phyloP scores from a whole-genome alignment of 495 filamentous ascomycete genomes.

The Annulohypoxylon bovei region DNA sequence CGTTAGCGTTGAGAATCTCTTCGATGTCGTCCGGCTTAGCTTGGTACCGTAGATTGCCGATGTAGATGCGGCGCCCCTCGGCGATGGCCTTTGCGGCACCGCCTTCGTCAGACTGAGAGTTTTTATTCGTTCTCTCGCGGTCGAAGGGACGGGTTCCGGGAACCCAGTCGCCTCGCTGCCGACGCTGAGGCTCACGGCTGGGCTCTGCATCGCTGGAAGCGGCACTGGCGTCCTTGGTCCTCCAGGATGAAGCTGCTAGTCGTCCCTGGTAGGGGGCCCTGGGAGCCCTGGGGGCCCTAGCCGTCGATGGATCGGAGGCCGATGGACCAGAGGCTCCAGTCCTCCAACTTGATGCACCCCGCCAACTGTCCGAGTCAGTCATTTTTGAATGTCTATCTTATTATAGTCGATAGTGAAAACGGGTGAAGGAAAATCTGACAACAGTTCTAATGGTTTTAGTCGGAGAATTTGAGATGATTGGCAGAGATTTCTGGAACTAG shows the following conservation, averaged over 20 bases:
- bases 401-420: background rate
- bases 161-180: background rate
- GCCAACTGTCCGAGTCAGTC: constrained; percentile 18
- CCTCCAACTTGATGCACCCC: constrained; percentile 18
- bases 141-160: constrained; percentile 26
- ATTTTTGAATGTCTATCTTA: background rate
- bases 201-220: background rate
- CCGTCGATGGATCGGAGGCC: too few species aligned
- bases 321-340: background rate
- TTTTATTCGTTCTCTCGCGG: constrained; percentile 22
- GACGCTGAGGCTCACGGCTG: background rate
- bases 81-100: constrained; percentile 51
- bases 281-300: background rate
- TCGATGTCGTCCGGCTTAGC: constrained; percentile 70
- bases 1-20: constrained; percentile 60
- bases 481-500: constrained; percentile 13
- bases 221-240: background rate
- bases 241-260: constrained; percentile 4
- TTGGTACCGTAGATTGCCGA: constrained; percentile 74
- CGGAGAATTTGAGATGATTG: constrained; percentile 9
- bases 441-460: background rate
- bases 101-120: constrained; percentile 31
- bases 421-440: background rate
- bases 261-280: background rate
- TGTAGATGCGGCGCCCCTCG: constrained; percentile 67